Percentiles rank a stretch among this genome's conserved stretches.
phyloP scores from a whole-genome alignment of 148 eudicot species.

The Silene conica region DNA sequence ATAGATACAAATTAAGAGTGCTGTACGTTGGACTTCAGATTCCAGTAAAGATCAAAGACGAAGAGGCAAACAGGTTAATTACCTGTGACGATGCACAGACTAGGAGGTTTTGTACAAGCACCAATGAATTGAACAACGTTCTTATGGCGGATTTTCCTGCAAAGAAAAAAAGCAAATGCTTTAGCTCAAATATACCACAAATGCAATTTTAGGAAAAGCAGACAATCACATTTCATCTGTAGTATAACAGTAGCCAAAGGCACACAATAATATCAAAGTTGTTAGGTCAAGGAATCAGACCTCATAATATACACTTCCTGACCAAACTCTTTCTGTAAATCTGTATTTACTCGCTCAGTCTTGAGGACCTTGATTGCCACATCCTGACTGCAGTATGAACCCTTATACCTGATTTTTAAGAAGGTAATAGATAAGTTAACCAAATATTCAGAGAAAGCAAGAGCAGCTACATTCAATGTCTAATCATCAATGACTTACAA shows the following conservation, averaged over 20 bases:
- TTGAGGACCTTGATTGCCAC: constrained; percentile 94
- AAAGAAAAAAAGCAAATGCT: constrained; percentile 21
- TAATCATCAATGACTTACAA: constrained; percentile 52
- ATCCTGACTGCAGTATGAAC: constrained; percentile 91
- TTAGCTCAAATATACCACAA: not conserved
- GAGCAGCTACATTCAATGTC: not conserved
- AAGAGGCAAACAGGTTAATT: constrained; percentile 2
- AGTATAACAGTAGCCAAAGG: not conserved
- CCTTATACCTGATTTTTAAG: constrained; percentile 69
- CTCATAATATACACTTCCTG: constrained; percentile 99
- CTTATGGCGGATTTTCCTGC: constrained; percentile 97
- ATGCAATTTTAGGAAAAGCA: not conserved
- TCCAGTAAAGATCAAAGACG: not conserved
- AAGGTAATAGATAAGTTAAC: not conserved
- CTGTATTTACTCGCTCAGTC: constrained; percentile 71
- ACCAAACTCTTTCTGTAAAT: constrained; percentile 90
- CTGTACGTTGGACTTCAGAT: not conserved
- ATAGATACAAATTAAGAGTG: not conserved
- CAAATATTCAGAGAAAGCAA: constrained; percentile 1
- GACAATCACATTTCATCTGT: not conserved
- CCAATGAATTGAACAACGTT: constrained; percentile 99
- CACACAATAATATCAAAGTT: not conserved
- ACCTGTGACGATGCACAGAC: constrained; percentile 97
- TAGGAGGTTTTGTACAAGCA: constrained; percentile 97
- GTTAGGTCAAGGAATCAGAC: constrained; percentile 33